Evolutionary conservation across 352 stramenopile genomes (phyloP).

Genomic region (Pythium apleroticum): DNA sequence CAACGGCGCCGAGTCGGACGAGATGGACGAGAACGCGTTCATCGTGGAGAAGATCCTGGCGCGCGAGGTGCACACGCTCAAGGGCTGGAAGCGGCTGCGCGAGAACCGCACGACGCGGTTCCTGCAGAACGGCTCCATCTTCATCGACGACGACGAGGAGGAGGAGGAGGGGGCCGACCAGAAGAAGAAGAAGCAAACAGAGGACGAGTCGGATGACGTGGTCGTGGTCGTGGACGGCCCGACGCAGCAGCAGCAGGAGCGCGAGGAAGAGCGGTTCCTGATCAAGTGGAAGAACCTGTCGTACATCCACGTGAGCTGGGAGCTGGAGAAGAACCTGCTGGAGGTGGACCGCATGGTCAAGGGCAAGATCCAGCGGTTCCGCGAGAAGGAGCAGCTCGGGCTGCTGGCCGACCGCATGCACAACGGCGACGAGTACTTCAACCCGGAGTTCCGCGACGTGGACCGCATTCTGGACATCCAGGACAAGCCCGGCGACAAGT

Average conservation of each 20-base stretch:
- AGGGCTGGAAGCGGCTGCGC: conserved; percentile 78
- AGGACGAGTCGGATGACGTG: conserved; percentile 15
- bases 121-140: conserved; percentile 80
- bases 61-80: conserved; percentile 72
- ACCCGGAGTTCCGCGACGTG: conserved; percentile 86
- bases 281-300: conserved; percentile 91
- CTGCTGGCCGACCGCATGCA: conserved; percentile 49
- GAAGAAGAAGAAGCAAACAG: neutral
- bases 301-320: conserved; percentile 90
- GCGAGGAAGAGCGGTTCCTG: conserved; percentile 77
- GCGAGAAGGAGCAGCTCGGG: conserved; percentile 63
- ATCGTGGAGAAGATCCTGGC: conserved; percentile 85
- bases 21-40: conserved; percentile 66
- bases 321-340: conserved; percentile 80
- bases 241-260: conserved; percentile 30
- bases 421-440: conserved; percentile 88
- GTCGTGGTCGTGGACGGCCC: conserved; percentile 23
- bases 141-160: conserved; percentile 57
- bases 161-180: conserved; percentile 7
- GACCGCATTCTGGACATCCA: conserved; percentile 89
- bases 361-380: conserved; percentile 86
- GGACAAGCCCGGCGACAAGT: conserved; percentile 70
- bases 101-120: conserved; percentile 75
- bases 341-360: conserved; percentile 86
- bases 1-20: conserved; percentile 24